Evolutionary conservation across 140 eudicot species (phyloP), one percentile per base, ranked within the genome.

Genomic region (Cichorium intybus): DNA sequence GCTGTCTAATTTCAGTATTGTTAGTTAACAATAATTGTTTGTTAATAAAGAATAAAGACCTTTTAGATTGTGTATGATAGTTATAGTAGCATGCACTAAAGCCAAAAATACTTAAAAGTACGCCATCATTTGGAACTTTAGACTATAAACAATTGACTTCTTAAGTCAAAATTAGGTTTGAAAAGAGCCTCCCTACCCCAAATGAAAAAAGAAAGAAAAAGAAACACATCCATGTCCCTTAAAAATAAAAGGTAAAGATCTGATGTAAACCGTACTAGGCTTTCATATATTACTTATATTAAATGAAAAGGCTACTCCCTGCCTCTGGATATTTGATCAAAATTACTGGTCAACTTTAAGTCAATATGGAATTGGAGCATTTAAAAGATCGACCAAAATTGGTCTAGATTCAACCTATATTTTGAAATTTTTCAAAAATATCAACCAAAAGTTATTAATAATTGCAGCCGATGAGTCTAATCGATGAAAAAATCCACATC

Each of bases 111-210:
- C 53, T 65, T 10, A 11, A 43, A 43, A 43, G 49, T 43, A 43
- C 3, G 4, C 24, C 49, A 65, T 33, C 71, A 34, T 35, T 26
- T 11, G 20, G 6, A 14, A 15, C 49, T 51, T 52, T 10, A 4
- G 12, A 51, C 26, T 71, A 50, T 71, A 12, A 21, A 31, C 0
- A 16, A 28, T 60, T 60, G 77, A 62, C 64, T 37, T 26, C 33
- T 48, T 11, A 31, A 50, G 75, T 70, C 62, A 59, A 61, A 48
- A 70, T 49, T 72, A 72, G 58, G 77, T 72, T 41, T 34, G 21
- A 49, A 16, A 48, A 31, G 12, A 27, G 18, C 18, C 53, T 18
- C 17, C 26, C 17, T 22, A 5, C 53, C 73, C 56, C 56, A 24
- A 10, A 54, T 12, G 55, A 17, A n/a, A 18, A n/a, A 61, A 0